These are phyloP conservation scores for Helminthosporium solani DNA, from an alignment of 2,329 filamentous ascomycete genomes.

Conservation along the genomic window DNA sequence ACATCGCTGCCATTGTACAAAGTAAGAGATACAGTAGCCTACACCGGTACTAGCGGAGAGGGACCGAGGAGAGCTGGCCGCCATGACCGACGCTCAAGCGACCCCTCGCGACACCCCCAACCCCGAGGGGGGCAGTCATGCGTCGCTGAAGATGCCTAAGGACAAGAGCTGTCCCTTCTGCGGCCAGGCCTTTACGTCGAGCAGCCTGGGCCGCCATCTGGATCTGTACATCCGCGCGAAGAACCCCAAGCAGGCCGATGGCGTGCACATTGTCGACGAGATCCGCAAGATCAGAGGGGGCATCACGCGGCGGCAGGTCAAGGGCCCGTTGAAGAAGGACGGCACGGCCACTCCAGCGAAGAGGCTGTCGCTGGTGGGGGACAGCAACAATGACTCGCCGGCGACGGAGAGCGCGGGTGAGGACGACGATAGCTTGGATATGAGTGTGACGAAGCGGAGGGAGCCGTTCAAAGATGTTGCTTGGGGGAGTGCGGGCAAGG, in stretches of 20 bases:
- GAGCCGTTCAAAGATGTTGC: constrained; percentile 60
- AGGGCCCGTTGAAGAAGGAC: constrained; percentile 63
- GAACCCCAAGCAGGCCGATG: constrained; percentile 84
- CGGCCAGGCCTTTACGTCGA: constrained; percentile 86
- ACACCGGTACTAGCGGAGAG: too few relatives aligned
- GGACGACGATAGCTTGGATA: constrained; percentile 10
- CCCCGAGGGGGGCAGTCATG: constrained; percentile 32
- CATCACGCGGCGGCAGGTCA: constrained; percentile 83
- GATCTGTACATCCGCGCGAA: constrained; percentile 93
- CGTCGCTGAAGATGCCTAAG: constrained; percentile 60
- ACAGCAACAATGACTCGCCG: constrained; percentile 25
- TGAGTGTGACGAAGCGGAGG: constrained; percentile 35
- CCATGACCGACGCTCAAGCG: constrained; percentile 10
- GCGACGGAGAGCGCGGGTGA: constrained; percentile 25
- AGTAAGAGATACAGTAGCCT: too few relatives aligned
- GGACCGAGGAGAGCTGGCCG: not conserved
- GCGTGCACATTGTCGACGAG: constrained; percentile 84
- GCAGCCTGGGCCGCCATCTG: constrained; percentile 86
- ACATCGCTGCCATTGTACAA: too few relatives aligned
- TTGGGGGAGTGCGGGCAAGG: constrained; percentile 70
- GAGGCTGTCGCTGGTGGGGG: constrained; percentile 12
- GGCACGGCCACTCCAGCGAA: constrained; percentile 34
- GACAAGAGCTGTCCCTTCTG: constrained; percentile 90
- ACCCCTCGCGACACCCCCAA: constrained; percentile 16
- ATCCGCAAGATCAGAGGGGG: constrained; percentile 79